These are phyloP conservation scores for Eimeria brunetti DNA, from an alignment of 169 alveolate genomes.

Conservation along the genomic window DNA sequence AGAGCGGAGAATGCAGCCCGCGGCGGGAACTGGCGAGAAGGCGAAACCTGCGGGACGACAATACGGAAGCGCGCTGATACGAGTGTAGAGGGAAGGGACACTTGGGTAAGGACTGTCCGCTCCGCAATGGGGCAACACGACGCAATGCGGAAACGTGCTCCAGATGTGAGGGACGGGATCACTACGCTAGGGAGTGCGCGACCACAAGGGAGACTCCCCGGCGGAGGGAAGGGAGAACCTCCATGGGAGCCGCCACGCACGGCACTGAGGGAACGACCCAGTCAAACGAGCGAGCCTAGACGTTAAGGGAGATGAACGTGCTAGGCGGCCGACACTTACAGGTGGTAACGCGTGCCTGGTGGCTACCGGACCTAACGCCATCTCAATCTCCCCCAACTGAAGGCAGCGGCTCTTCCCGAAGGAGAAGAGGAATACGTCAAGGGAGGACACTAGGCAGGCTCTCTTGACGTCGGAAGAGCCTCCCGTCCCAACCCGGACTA, in stretches of 20 bases:
- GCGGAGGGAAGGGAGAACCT: neutral
- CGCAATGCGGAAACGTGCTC: neutral
- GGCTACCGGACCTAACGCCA: conserved; percentile 1
- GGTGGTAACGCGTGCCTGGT: neutral
- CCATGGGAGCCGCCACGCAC: neutral
- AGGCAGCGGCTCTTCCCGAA: too few relatives aligned
- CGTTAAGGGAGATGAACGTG: conserved; percentile 16
- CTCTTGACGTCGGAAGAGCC: neutral
- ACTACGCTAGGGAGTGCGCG: conserved; percentile 13
- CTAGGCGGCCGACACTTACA: neutral
- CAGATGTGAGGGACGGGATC: neutral
- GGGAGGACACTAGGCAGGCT: neutral
- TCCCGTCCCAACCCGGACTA: neutral
- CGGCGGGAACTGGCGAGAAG: neutral
- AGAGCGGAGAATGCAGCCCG: neutral
- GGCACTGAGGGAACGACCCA: neutral
- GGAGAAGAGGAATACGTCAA: neutral
- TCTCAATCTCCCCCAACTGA: neutral
- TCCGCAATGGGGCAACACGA: neutral
- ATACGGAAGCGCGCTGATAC: neutral
- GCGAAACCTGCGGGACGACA: neutral
- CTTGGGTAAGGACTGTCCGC: neutral
- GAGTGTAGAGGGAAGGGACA: neutral
- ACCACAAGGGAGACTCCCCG: neutral
- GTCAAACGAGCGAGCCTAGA: too few relatives aligned